A percentile compares a stretch with the other conserved stretches of the same genome.
Evolutionary conservation across 2,329 filamentous ascomycete genomes (phyloP).

Genomic region (Parafenestella ontariensis): DNA sequence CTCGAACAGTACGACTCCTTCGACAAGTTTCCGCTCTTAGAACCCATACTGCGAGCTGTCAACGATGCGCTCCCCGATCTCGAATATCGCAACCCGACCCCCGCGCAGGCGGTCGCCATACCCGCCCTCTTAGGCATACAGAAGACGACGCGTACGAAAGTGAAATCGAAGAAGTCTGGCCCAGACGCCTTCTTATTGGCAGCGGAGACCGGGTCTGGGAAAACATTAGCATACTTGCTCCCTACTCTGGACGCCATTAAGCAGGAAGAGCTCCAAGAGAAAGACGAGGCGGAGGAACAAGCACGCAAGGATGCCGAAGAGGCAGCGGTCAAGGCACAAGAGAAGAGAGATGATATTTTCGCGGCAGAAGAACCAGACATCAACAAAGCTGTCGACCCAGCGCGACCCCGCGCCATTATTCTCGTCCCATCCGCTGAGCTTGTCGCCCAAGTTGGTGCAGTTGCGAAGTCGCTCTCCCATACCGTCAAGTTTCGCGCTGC

Average conservation of each 20-base stretch:
- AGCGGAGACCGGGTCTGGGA: constrained; percentile 95
- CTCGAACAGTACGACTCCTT: constrained; percentile 76
- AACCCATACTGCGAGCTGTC: constrained; percentile 74
- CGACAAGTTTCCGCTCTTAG: constrained; percentile 78
- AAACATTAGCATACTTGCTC: constrained; percentile 90
- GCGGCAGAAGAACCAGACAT: constrained; percentile 65
- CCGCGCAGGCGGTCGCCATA: constrained; percentile 88
- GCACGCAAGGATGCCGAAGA: constrained; percentile 60
- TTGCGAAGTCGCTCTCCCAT: constrained; percentile 85
- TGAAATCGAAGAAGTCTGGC: constrained; percentile 40
- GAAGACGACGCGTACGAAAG: constrained; percentile 41
- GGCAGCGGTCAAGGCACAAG: constrained; percentile 35
- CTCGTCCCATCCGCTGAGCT: constrained; percentile 93
- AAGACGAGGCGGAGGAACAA: constrained; percentile 56
- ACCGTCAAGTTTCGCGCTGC: constrained; percentile 85
- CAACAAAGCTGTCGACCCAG: constrained; percentile 70
- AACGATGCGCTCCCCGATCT: constrained; percentile 78
- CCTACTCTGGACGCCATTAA: constrained; percentile 88
- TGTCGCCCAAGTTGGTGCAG: constrained; percentile 81
- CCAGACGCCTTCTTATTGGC: constrained; percentile 80
- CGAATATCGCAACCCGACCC: constrained; percentile 79
- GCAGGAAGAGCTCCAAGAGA: constrained; percentile 66
- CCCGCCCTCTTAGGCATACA: constrained; percentile 74
- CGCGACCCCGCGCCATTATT: constrained; percentile 81
- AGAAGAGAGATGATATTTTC: constrained; percentile 59